Base-by-base conservation (phyloP, 768 basidiomycete species). In the Boletellus ananiceps region DNA sequence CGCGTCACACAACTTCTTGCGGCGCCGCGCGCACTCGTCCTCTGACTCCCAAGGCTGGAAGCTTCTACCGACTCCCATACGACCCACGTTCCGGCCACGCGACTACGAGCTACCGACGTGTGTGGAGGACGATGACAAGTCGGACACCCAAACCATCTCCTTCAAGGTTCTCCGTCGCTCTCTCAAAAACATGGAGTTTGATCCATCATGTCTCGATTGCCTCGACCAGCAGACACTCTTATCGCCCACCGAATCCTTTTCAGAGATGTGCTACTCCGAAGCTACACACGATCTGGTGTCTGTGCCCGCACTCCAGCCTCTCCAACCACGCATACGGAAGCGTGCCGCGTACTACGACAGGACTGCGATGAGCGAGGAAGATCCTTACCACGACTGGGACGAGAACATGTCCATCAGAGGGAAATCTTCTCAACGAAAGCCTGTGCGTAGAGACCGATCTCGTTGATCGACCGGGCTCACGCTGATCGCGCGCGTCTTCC, bases 221-320 rank as follows among this genome's bases (percentile, higher is more conserved):
- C 69, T 76, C 33, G 74, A 76, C 57, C 64, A 74, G 18, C 69
- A 73, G 51, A 69, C 75, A 0, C 67, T 76, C 11, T 57, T 68
- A 27, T 65, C 68, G 0, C 74, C 74, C 9, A 57, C 65, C 3
- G 71, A 72, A 21, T 65, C 73, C 21, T 76, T 74, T 54, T 70
- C 72, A 4, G 75, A 75, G 42, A 46, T 72, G 2, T 76, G 74
- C 51, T 76, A 73, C 48, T 55, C 67, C 12, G 65, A 64, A 39
- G 73, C 74, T 7, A 69, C 74, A n/a, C 61, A 68, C 31, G 69
- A 70, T 33, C 53, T 57, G 33, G 34, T 47, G 5, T 55, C 60
- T 9, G 68, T 67, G 0, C 67, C 67, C 4, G 14, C 54, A 0
- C 50, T 67, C 1, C 67, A 67, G 32, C 66, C 67, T n/a, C 29